Conservation (phyloP, 176 grass and related monocot genomes). For the bread wheat (Triticum aestivum) region IWGSC_CS_RefSeq_v2.1 NC_057810.1:465386271-465386770, state of each 20-base stretch:
- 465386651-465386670: constrained; percentile 77
- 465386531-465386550: constrained; percentile 93
- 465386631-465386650: constrained; percentile 60
- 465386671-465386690: constrained; percentile 63
- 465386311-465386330: constrained; percentile 38
- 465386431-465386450: constrained; percentile 48
- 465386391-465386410: constrained; percentile 50
- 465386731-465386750: constrained; percentile 31
- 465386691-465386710: constrained; percentile 61
- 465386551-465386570: constrained; percentile 85
- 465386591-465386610: constrained; percentile 86
- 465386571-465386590: constrained; percentile 88
- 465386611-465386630: constrained; percentile 68
- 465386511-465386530: constrained; percentile 96
- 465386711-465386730: constrained; percentile 57
- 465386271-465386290: constrained; percentile 72
- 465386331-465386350: constrained; percentile 72
- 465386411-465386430: constrained; percentile 51
- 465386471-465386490: constrained; percentile 49
- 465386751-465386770: constrained; percentile 32
- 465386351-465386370: constrained; percentile 46
- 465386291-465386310: constrained; percentile 50
- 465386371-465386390: constrained; percentile 62
- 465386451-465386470: constrained; percentile 49
- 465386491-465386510: constrained; percentile 77